These are phyloP conservation scores for Penstemon eatonii DNA, from an alignment of 257 asterid genomes.

Conservation along the genomic window DNA sequence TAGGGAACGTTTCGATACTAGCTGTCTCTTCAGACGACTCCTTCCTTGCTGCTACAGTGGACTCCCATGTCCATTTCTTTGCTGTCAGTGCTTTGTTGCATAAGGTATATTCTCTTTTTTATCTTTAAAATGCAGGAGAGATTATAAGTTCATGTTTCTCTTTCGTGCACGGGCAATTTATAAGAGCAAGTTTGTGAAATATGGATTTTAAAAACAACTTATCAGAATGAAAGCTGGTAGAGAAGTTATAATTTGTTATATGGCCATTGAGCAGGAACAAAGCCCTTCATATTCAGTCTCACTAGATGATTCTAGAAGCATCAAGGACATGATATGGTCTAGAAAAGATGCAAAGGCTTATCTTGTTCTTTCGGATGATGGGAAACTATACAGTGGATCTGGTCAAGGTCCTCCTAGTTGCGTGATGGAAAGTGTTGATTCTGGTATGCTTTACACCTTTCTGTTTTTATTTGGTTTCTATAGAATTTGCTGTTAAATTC, in stretches of 20 bases:
- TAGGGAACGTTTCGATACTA: conserved; percentile 63
- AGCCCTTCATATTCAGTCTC: conserved; percentile 74
- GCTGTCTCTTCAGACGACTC: conserved; percentile 70
- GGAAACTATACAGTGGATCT: conserved; percentile 70
- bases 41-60: conserved; percentile 68
- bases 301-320: conserved; percentile 52
- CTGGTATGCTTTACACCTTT: conserved; percentile 53
- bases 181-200: background rate
- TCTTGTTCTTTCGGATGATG: conserved; percentile 56
- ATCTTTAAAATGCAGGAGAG: background rate
- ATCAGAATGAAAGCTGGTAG: conserved; percentile 15
- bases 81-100: conserved; percentile 78
- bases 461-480: conserved; percentile 17
- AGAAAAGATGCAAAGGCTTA: conserved; percentile 55
- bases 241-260: conserved; percentile 8
- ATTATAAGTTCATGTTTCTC: background rate
- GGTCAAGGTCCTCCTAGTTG: conserved; percentile 56
- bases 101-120: conserved; percentile 42
- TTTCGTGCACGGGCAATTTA: conserved; percentile 8
- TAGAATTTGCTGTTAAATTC: conserved; percentile 16
- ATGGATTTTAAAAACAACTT: conserved; percentile 21
- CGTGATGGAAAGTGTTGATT: conserved; percentile 69
- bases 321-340: conserved; percentile 75
- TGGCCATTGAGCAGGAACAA: conserved; percentile 54
- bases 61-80: conserved; percentile 57